Conservation (phyloP, 2,329 filamentous ascomycete genomes). For the Penicillium sp. region DNA sequence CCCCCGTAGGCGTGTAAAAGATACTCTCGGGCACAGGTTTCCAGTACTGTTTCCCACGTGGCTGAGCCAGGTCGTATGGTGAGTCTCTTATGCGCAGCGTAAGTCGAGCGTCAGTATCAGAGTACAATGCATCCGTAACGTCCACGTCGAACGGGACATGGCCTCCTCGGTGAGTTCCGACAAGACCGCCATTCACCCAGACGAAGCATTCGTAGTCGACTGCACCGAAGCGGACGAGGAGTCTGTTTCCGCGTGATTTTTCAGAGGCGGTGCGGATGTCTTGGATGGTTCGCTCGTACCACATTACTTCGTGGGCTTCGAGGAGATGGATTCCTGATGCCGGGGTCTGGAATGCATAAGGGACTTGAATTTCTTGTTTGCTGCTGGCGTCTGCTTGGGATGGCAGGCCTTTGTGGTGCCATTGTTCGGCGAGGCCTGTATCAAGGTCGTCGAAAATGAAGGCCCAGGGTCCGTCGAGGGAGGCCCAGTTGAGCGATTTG, state of each 20-base stretch:
- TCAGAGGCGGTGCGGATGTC: conserved; percentile 51
- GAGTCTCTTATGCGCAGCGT: conserved; percentile 63
- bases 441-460: conserved; percentile 67
- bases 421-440: conserved; percentile 51
- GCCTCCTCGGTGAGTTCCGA: conserved; percentile 56
- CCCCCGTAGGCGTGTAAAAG: conserved; percentile 69
- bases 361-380: conserved; percentile 59
- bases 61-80: conserved; percentile 62
- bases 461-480: conserved; percentile 62
- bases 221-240: conserved; percentile 50
- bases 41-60: conserved; percentile 67
- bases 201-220: conserved; percentile 53
- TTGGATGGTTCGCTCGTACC: conserved; percentile 59
- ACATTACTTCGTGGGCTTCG: conserved; percentile 64
- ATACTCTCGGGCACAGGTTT: conserved; percentile 54
- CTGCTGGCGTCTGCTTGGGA: conserved; percentile 30
- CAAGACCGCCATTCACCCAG: conserved; percentile 55
- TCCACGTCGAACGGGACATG: conserved; percentile 63
- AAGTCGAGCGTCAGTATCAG: conserved; percentile 38
- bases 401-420: conserved; percentile 56
- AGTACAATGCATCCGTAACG: conserved; percentile 43
- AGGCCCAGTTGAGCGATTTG: conserved; percentile 55
- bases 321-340: conserved; percentile 62
- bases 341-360: conserved; percentile 64
- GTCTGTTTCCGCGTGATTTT: conserved; percentile 36